Evolutionary conservation across 225 moss, liverwort and hornwort genomes (phyloP).

Genomic region (Marchantia polymorpha): DNA sequence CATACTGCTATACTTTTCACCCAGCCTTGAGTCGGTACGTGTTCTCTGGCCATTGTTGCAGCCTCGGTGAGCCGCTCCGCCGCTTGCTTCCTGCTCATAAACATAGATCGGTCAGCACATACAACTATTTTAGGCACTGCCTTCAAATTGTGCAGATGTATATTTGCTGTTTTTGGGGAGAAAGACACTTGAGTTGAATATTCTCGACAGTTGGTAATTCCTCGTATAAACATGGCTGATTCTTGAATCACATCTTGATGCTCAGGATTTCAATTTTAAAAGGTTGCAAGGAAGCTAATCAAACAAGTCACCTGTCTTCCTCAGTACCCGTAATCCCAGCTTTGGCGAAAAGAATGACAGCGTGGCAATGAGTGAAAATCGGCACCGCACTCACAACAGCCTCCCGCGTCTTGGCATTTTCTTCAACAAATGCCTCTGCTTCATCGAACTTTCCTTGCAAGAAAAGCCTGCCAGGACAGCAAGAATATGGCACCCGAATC

Average conservation of each 20-base stretch:
- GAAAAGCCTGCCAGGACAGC: constrained; percentile 54
- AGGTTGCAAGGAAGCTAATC: constrained; percentile 32
- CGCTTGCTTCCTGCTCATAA: constrained; percentile 67
- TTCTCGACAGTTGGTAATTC: not conserved
- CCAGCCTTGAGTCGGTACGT: constrained; percentile 89
- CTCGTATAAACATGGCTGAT: not conserved
- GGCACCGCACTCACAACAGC: constrained; percentile 60
- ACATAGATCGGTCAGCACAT: constrained; percentile 7
- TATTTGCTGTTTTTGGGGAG: not conserved
- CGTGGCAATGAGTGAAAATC: constrained; percentile 93
- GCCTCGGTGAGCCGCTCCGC: constrained; percentile 70
- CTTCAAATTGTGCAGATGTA: not conserved
- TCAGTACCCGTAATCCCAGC: constrained; percentile 86
- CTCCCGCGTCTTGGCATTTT: constrained; percentile 56
- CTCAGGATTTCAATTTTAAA: not conserved
- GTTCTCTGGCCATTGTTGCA: constrained; percentile 73
- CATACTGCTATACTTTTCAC: constrained; percentile 78
- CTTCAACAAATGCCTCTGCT: constrained; percentile 72
- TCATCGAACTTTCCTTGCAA: constrained; percentile 89
- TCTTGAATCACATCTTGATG: not conserved
- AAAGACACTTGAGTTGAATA: not conserved
- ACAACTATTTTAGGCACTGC: too few species aligned
- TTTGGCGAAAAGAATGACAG: constrained; percentile 89
- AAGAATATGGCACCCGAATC: not conserved
- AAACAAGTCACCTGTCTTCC: constrained; percentile 68